Percentiles rank a stretch among this genome's conserved stretches.
Evolutionary conservation across 73 alveolate species (phyloP).

Genomic region (Stentor coeruleus): DNA sequence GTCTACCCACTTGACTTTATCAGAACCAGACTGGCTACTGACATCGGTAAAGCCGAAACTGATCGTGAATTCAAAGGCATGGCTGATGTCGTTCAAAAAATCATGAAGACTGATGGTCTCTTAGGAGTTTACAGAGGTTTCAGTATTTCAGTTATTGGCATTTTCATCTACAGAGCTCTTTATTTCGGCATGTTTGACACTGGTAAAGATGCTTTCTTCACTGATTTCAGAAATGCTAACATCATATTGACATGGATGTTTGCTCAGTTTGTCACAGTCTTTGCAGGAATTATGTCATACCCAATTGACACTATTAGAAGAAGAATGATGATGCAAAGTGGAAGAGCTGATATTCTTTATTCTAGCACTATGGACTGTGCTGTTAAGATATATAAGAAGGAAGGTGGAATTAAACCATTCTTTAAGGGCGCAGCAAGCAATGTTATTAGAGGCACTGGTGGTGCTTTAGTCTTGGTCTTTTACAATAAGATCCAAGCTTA

Average conservation of each 20-base stretch:
- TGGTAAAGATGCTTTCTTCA: conserved; percentile 71
- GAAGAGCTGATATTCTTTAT: conserved; percentile 67
- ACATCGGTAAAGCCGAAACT: conserved; percentile 66
- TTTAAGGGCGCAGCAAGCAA: conserved; percentile 83
- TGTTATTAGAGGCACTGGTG: conserved; percentile 82
- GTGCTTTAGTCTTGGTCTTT: conserved; percentile 64
- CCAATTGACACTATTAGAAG: conserved; percentile 92
- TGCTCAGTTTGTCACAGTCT: conserved; percentile 75
- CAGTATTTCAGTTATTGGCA: conserved; percentile 87
- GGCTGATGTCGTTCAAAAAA: conserved; percentile 72
- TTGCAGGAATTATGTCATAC: conserved; percentile 76
- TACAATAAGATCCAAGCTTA: conserved; percentile 11
- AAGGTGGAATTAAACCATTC: conserved; percentile 75
- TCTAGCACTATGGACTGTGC: conserved; percentile 68
- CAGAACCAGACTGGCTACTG: conserved; percentile 93
- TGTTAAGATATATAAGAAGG: conserved; percentile 55
- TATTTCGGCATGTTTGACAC: conserved; percentile 91
- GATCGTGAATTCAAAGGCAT: conserved; percentile 83
- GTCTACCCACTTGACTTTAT: conserved; percentile 92
- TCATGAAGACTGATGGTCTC: conserved; percentile 70
- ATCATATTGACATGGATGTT: conserved; percentile 57
- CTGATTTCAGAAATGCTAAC: conserved; percentile 24
- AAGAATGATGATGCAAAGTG: conserved; percentile 89
- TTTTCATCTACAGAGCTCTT: conserved; percentile 83
- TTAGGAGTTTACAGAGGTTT: conserved; percentile 89